Evolutionary conservation across 2,329 filamentous ascomycete species (phyloP), one percentile per base, ranked within the genome.

Genomic region (Neofusicoccum laricinum): DNA sequence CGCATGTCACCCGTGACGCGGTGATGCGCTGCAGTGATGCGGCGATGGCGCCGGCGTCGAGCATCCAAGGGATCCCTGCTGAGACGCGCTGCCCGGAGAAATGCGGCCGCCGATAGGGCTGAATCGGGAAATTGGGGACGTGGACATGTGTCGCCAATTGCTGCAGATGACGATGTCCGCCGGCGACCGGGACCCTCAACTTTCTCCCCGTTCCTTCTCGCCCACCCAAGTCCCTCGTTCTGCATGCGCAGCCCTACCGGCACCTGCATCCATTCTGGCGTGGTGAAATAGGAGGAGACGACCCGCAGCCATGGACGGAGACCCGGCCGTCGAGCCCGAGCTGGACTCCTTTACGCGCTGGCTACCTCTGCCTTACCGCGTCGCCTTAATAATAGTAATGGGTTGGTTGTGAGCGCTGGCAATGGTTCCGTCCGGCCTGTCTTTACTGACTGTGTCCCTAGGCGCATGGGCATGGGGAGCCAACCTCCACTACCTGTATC

Each of bases 381-480:
- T 97, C 65, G 92, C 92, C 66, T 86, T 96, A 70, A 90, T 97
- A 71, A 81, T 95, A 68, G 90, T 96, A 61, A 81, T 96, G 68
- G 94, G 93, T 96, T 82, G 68, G 84, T 71, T 64, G 41, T 57
- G 63, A 51, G 66, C 70, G 36, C 49, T 25, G 51, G 19, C 71
- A 43, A 41, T 41, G 34, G n/a, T 15, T 38, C 19, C 3, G 21
- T 38, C 21, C 21, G 57, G 40, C 55, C 53, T 34, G 40, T 64
- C 30, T 63, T 45, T 40, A n/a, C 64, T 65, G 49, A 68, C 61
- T 51, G 21, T 58, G 57, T 10, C 43, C 55, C 66, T 69, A 96
- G 93, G 92, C 70, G 89, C 96, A 72, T 98, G 94, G 94, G 93
- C 92, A 75, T 99, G 94, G 93, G 93, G 90, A 69, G 78, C 90